Evolutionary conservation across 2,329 filamentous ascomycete genomes (phyloP), one percentile per base, ranked within the genome.

Genomic region (Aschersonia sp.): DNA sequence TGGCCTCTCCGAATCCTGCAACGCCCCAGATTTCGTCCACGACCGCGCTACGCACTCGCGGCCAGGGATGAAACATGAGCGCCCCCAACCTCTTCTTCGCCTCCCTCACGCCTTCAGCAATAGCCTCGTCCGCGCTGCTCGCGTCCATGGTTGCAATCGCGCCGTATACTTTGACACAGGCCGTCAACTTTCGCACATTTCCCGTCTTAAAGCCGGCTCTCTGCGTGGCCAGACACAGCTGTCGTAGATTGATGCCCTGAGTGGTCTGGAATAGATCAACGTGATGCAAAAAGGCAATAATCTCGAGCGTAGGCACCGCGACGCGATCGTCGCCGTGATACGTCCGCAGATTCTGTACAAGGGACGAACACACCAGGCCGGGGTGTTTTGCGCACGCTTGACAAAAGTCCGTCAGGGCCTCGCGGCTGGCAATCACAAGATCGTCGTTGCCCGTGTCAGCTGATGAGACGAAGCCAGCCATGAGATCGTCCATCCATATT

Each of bases 11-110:
- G 32, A 60, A 59, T 6, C 58, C 59, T 32, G 66, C 53, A 48
- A 74, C 54, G 14, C 60, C 65, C 75, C 74, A 83, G 35, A 83
- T 59, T 61, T 78, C 76, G 54, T 83, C 79, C 5, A 78, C 71
- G 12, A 78, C 78, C 43, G 70, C 60, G 51, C 64, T 74, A 51
- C 81, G 67, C 55, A 94, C 79, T 57, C 77, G 76, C 5, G 89
- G 87, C 71, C 87, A 95, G 1, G 87, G 86, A 67, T 95, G 90
- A 49, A 79, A 64, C 52, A 95, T 68, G 69, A 95, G 77, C 29
- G 75, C 79, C 0, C 76, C 75, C 41, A 96, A 67, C 60, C 88
- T 85, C 59, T 75, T 79, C 47, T 80, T 63, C 4, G 83, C 83
- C 49, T 69, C 68, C 35, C 46, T 44, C 31, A 47, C 49, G 9